Evolutionary conservation across 1,284 basidiomycete species (phyloP), one percentile per base, ranked within the genome.

Genomic region (Inonotus obliquus): DNA sequence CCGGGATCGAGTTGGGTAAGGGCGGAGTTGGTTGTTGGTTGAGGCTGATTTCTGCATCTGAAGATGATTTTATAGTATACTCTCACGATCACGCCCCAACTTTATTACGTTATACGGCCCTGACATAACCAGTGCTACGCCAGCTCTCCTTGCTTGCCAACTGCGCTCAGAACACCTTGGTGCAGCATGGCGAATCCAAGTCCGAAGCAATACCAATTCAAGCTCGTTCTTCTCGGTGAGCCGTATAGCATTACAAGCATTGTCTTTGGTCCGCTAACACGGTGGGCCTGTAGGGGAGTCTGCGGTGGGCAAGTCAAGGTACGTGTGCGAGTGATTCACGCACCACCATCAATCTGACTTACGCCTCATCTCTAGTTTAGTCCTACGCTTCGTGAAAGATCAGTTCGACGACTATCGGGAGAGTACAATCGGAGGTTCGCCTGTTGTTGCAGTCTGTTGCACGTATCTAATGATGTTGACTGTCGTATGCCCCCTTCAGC

Each of bases 341-440:
- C 13, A 49, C 17, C 23, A 25, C 9, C n/a, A 14, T 52, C 27
- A 52, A 7, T 27, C 10, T 32, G 4, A 32, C 17, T 52, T 19
- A 52, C 57, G 14, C 39, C 49, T 48, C 65, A 48, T 52, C 25
- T 61, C 52, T 71, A 96, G 93, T 78, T 77, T 98, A 63, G 96
- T 98, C 59, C 79, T 98, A 66, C 84, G 95, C 63, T 98, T 98
- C 71, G 96, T 98, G 68, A 92, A 96, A 75, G 92, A 97, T 74
- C 95, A 98, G 74, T 98, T 98, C 69, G 95, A 97, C 69, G 96
- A 98, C 76, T 98, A 96, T 75, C 82, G 96, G 78, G 95, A 92
- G 76, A 92, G 89, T 69, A 93, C 91, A 23, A 93, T 93, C 65
- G 91, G 91, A 70, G 90, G 91, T 89, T 65, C 64, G 75, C 69